Evolutionary conservation across 441 rosid genomes (phyloP).

Genomic region (Codiaeum variegatum): DNA sequence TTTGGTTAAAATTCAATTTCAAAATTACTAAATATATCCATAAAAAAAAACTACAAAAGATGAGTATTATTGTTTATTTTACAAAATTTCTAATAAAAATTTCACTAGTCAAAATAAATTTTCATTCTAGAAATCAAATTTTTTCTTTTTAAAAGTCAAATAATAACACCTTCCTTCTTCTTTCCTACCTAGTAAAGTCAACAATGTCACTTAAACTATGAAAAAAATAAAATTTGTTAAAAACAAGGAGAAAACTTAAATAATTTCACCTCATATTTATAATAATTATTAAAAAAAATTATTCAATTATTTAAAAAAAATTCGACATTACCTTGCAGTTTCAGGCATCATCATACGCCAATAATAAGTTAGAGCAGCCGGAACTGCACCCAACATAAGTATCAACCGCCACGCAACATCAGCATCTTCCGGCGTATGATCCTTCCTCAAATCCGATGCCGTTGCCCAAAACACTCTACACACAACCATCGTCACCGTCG

Average conservation of each 20-base stretch:
- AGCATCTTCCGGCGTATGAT: constrained; percentile 37
- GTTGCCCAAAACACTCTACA: constrained; percentile 30
- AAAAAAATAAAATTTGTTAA: too few relatives aligned
- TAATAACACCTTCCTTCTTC: not conserved
- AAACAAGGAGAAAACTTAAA: too few relatives aligned
- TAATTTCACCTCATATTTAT: too few relatives aligned
- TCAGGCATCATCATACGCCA: constrained; percentile 62
- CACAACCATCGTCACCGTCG: constrained; percentile 46
- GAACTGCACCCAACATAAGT: constrained; percentile 47
- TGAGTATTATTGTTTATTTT: too few relatives aligned
- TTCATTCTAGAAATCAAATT: not conserved
- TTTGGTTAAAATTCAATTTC: too few relatives aligned
- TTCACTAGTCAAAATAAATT: too few relatives aligned
- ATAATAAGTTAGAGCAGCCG: constrained; percentile 43
- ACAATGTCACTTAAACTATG: not conserved
- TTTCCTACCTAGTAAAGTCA: not conserved
- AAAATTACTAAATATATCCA: too few relatives aligned
- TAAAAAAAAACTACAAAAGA: too few relatives aligned
- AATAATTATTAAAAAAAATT: too few relatives aligned
- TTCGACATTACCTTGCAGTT: constrained; percentile 50
- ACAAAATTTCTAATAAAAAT: too few relatives aligned
- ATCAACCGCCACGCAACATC: constrained; percentile 60
- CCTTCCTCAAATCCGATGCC: not conserved
- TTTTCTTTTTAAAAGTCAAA: not conserved
- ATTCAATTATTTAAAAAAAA: too few relatives aligned